Evolutionary conservation across 352 stramenopile genomes (phyloP), one percentile per base, ranked within the genome.

Genomic region (Pythium phragmiticola): DNA sequence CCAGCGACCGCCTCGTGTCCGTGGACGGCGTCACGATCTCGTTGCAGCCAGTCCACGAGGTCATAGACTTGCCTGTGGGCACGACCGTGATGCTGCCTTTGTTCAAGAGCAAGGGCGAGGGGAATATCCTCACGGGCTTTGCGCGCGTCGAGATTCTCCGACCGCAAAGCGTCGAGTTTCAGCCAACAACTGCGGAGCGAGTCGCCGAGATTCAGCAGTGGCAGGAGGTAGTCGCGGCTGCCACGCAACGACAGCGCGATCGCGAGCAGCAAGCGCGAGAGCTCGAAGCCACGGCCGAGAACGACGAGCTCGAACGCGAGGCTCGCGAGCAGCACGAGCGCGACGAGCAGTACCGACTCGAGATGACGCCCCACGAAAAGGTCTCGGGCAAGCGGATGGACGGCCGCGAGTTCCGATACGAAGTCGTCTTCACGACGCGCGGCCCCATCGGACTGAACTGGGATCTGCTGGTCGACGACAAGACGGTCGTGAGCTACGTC

Each of bases 391-490:
- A 87, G 62, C 75, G 81, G 21, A 8, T 30, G 14, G 72, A 77
- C 9, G 81, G 77, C 5, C 58, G 69, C 47, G 81, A 90, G 50
- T 90, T 92, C 54, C 82, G 81, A 4, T 92, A 88, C 56, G 80
- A 82, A 28, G 80, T 82, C 21, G 64, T 79, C 34, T 90, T 92
- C 57, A 68, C 66, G 23, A 77, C 72, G 1, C 73, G 68, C 19
- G 78, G 78, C 17, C 75, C 83, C 7, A 86, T 90, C 26, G 83
- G 83, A 12, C 70, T 90, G 46, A 87, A 89, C 59, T 92, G 83
- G 83, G 79, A 92, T 57, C 57, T 89, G 49, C 68, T 85, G 45
- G 75, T 72, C 39, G 60, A 42, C 17, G 68, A 80, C 47, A 78
- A 75, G 28, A 79, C 80, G 0, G 56, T 90, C 19, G 80, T 89